These are phyloP conservation scores for Botrytis elliptica DNA, from an alignment of 2,329 filamentous ascomycete genomes.

Conservation along the genomic window DNA sequence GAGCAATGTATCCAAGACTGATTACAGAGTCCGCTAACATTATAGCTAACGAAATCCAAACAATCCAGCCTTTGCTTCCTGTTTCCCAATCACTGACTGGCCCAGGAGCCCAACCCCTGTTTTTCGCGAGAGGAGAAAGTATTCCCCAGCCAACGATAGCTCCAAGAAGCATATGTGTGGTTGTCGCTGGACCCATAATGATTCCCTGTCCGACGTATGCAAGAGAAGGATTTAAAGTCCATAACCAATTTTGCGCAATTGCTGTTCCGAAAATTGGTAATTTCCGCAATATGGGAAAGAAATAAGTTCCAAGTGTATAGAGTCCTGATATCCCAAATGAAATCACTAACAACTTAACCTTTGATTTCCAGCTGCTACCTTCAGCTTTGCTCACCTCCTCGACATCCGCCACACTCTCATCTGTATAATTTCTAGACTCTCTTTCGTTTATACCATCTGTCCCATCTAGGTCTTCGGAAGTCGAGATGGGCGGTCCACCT, in stretches of 20 bases:
- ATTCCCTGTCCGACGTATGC: constrained; percentile 97
- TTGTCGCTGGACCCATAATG: constrained; percentile 96
- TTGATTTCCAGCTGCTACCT: constrained; percentile 39
- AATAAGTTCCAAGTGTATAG: constrained; percentile 83
- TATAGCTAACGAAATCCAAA: constrained; percentile 93
- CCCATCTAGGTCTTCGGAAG: constrained; percentile 1
- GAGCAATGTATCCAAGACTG: constrained; percentile 75
- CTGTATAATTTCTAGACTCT: constrained; percentile 15
- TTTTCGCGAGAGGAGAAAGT: constrained; percentile 84
- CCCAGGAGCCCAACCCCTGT: constrained; percentile 84
- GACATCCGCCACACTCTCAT: constrained; percentile 25
- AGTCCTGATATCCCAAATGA: constrained; percentile 60
- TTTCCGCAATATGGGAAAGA: constrained; percentile 78
- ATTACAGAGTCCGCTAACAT: constrained; percentile 94
- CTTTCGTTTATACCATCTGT: neutral
- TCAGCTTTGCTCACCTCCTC: constrained; percentile 33
- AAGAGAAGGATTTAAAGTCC: constrained; percentile 95
- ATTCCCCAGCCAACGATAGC: constrained; percentile 88
- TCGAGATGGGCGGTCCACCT: constrained; percentile 23
- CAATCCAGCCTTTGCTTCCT: constrained; percentile 97
- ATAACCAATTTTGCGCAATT: constrained; percentile 80
- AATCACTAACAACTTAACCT: constrained; percentile 45
- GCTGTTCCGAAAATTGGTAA: constrained; percentile 80
- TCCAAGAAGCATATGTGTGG: constrained; percentile 90
- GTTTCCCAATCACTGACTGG: constrained; percentile 83